A percentile compares a stretch with the other conserved stretches of the same genome.
Evolutionary conservation across 257 asterid species (phyloP).

Genomic region (Jasminum sambac): DNA sequence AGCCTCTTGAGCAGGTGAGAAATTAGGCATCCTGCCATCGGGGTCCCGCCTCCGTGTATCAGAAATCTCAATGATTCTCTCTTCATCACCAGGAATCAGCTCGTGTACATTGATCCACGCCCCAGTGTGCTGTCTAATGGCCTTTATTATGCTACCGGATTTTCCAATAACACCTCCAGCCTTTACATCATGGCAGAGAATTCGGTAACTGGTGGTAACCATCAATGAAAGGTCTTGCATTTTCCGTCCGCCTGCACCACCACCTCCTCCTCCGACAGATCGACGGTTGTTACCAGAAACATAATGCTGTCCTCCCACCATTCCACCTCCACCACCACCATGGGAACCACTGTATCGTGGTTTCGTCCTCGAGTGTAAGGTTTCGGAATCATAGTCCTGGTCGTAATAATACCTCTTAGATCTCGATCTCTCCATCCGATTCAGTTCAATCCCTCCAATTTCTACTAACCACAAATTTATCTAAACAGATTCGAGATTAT

Average conservation of each 20-base stretch:
- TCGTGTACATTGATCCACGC: constrained; percentile 97
- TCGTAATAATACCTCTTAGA: constrained; percentile 76
- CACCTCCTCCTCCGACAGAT: constrained; percentile 27
- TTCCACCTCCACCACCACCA: constrained; percentile 44
- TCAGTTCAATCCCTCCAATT: constrained; percentile 13
- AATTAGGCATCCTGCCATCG: constrained; percentile 72
- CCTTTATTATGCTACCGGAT: constrained; percentile 85
- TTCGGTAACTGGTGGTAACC: constrained; percentile 88
- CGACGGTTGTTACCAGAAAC: constrained; percentile 49
- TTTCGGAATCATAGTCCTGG: constrained; percentile 74
- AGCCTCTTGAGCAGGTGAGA: constrained; percentile 97
- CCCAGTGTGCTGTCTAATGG: constrained; percentile 94
- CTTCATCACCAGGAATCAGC: constrained; percentile 82
- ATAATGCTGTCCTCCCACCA: constrained; percentile 49
- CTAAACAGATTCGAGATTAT: neutral
- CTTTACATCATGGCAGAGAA: constrained; percentile 80
- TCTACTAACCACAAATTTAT: neutral
- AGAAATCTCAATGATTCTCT: constrained; percentile 89
- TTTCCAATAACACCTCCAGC: constrained; percentile 98
- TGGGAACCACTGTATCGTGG: constrained; percentile 51
- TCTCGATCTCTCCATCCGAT: constrained; percentile 80
- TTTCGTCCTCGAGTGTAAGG: constrained; percentile 56
- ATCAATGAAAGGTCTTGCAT: constrained; percentile 50
- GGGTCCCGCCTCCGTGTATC: constrained; percentile 84
- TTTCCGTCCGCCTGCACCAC: constrained; percentile 57